A percentile compares a stretch with the other conserved stretches of the same genome.
These are phyloP conservation scores for Saccharum spontaneum DNA, from an alignment of 176 grass and related monocot genomes.

Conservation along the genomic window DNA sequence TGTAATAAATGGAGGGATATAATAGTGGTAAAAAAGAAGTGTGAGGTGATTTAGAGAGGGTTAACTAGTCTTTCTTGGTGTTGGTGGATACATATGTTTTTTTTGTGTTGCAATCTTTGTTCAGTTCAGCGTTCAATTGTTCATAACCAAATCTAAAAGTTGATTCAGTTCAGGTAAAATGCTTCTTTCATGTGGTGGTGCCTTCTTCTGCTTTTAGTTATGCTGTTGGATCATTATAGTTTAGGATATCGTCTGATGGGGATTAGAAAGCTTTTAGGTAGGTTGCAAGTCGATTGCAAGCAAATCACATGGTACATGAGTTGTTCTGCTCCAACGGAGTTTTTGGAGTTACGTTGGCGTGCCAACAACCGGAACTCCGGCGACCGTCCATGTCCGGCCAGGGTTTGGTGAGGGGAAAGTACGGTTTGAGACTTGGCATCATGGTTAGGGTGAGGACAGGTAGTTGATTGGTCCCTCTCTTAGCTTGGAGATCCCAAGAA, in stretches of 20 bases:
- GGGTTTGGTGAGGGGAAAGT: constrained; percentile 15
- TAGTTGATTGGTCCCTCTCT: constrained; percentile 22
- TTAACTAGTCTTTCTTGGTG: neutral
- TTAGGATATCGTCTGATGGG: neutral
- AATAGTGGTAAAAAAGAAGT: neutral
- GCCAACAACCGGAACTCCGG: constrained; percentile 5
- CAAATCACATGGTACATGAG: neutral
- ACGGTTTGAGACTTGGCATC: neutral
- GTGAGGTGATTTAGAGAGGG: neutral
- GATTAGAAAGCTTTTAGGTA: constrained; percentile 4
- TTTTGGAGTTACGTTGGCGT: constrained; percentile 35
- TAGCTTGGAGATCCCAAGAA: neutral
- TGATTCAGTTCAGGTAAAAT: neutral
- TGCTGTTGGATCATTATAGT: neutral
- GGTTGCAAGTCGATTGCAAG: constrained; percentile 27
- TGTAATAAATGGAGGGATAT: constrained; percentile 19
- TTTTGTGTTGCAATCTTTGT: neutral
- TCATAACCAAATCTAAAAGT: neutral
- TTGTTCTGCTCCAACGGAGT: neutral
- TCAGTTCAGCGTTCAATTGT: constrained; percentile 32
- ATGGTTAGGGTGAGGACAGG: neutral
- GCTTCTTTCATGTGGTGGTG: neutral
- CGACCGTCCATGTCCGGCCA: neutral
- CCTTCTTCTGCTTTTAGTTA: neutral
- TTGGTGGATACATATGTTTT: neutral